These are phyloP conservation scores for Aspergillus saccharolyticus DNA, from an alignment of 495 filamentous ascomycete species.

Conservation along the genomic window DNA sequence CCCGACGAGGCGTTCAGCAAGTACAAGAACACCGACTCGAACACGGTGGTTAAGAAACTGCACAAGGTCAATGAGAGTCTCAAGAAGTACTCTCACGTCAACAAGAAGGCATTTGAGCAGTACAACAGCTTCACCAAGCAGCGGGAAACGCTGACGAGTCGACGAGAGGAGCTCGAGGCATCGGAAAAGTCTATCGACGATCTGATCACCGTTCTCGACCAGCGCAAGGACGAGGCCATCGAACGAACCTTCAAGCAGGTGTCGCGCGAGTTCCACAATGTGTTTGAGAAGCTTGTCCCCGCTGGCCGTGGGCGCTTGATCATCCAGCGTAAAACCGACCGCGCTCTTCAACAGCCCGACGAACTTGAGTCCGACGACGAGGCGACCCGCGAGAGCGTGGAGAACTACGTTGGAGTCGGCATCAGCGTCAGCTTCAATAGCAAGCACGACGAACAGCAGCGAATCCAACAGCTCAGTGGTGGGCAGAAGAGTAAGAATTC, in stretches of 20 bases:
- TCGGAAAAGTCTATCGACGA: slow-evolving; percentile 82
- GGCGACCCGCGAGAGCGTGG: slow-evolving; percentile 61
- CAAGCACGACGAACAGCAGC: slow-evolving; percentile 95
- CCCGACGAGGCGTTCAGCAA: slow-evolving; percentile 93
- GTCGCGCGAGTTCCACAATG: slow-evolving; percentile 79
- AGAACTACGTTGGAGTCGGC: slow-evolving; percentile 97
- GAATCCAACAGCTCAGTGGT: slow-evolving; percentile 93
- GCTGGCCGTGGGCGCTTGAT: slow-evolving; percentile 86
- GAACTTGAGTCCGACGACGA: slow-evolving; percentile 64
- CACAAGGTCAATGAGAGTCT: slow-evolving; percentile 90
- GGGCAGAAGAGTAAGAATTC: slow-evolving; percentile 84
- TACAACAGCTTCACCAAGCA: slow-evolving; percentile 96
- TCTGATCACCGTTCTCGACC: slow-evolving; percentile 86
- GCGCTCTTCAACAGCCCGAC: slow-evolving; percentile 53
- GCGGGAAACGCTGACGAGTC: slow-evolving; percentile 73
- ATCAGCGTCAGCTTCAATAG: slow-evolving; percentile 98
- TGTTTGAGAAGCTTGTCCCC: slow-evolving; percentile 93
- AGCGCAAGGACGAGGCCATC: slow-evolving; percentile 87
- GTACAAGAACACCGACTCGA: slow-evolving; percentile 74
- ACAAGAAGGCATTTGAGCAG: slow-evolving; percentile 99
- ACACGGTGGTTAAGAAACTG: slow-evolving; percentile 75
- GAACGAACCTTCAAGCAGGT: slow-evolving; percentile 99
- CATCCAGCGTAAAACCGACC: slow-evolving; percentile 87
- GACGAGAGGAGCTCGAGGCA: slow-evolving; percentile 77
- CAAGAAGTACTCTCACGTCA: slow-evolving; percentile 95